These are phyloP conservation scores for Arthrobotrys musiformis DNA, from an alignment of 2,329 filamentous ascomycete species.

Conservation along the genomic window DNA sequence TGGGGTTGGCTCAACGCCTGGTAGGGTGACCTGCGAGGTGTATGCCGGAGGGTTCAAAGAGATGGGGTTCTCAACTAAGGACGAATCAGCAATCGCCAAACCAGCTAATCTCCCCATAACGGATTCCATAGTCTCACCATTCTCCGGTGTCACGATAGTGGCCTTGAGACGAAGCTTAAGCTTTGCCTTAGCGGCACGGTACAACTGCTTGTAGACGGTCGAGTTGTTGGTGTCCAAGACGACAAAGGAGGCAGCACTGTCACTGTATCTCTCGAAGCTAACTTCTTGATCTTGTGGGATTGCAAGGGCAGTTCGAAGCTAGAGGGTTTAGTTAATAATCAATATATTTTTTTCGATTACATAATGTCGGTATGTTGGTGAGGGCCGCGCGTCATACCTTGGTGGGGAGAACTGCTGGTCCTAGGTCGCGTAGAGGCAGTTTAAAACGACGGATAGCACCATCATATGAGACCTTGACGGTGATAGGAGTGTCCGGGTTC, in stretches of 20 bases:
- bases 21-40: constrained; percentile 55
- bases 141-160: constrained; percentile 64
- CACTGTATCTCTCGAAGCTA: constrained; percentile 91
- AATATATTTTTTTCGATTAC: constrained; percentile 15
- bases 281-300: constrained; percentile 73
- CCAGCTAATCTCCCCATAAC: constrained; percentile 10
- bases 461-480: constrained; percentile 83
- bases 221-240: constrained; percentile 79
- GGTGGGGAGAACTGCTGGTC: constrained; percentile 76
- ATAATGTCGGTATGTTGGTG: constrained; percentile 9
- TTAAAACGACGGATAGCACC: constrained; percentile 84
- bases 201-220: constrained; percentile 94
- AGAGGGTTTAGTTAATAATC: constrained; percentile 52
- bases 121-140: constrained; percentile 59
- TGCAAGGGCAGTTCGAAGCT: constrained; percentile 77
- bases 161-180: constrained; percentile 92
- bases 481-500: constrained; percentile 77
- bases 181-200: constrained; percentile 96
- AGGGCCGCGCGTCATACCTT: constrained; percentile 72
- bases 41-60: constrained; percentile 46
- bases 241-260: constrained; percentile 85
- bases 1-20: constrained; percentile 3
- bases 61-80: constrained; percentile 24
- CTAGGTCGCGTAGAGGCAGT: constrained; percentile 85
- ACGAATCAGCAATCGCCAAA: constrained; percentile 38